Percentiles rank a stretch among this genome's conserved stretches.
phyloP scores from a whole-genome alignment of 352 stramenopile species.

The Achlya hypogyna region DNA sequence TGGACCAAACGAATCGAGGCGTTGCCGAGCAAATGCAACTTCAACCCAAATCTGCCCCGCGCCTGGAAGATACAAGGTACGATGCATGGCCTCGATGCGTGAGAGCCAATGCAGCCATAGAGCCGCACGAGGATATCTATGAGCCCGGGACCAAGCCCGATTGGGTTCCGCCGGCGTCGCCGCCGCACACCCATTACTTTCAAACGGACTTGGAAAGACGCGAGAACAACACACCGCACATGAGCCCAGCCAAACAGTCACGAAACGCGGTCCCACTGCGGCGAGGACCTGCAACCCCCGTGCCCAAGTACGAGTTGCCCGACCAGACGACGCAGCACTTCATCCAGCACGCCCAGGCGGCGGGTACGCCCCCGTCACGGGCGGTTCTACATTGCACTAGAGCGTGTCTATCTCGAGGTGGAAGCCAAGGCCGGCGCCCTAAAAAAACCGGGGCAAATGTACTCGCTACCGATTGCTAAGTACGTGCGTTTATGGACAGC shows the following conservation, averaged over 20 bases:
- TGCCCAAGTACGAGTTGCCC: not conserved
- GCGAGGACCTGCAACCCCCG: too few species aligned
- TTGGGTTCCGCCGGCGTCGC: not conserved
- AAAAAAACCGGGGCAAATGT: slow-evolving; percentile 8
- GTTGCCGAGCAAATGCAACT: not conserved
- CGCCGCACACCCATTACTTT: not conserved
- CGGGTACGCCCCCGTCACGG: not conserved
- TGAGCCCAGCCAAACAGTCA: too few species aligned
- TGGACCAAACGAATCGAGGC: slow-evolving; percentile 4
- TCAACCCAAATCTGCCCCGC: not conserved
- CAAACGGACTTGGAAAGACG: not conserved
- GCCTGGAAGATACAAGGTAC: not conserved
- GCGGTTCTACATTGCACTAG: not conserved
- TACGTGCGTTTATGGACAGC: not conserved
- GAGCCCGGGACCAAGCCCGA: not conserved
- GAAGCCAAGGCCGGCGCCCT: not conserved
- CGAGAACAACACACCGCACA: not conserved
- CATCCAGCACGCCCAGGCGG: slow-evolving; percentile 2
- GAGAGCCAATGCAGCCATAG: too few species aligned
- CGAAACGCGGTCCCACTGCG: too few species aligned
- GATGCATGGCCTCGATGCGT: not conserved
- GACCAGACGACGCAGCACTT: not conserved
- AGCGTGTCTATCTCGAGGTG: not conserved
- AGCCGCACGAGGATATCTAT: not conserved
- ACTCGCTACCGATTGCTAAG: slow-evolving; percentile 10